Base-by-base conservation (phyloP, 768 basidiomycete genomes). In the Arthromyces matolae region DNA sequence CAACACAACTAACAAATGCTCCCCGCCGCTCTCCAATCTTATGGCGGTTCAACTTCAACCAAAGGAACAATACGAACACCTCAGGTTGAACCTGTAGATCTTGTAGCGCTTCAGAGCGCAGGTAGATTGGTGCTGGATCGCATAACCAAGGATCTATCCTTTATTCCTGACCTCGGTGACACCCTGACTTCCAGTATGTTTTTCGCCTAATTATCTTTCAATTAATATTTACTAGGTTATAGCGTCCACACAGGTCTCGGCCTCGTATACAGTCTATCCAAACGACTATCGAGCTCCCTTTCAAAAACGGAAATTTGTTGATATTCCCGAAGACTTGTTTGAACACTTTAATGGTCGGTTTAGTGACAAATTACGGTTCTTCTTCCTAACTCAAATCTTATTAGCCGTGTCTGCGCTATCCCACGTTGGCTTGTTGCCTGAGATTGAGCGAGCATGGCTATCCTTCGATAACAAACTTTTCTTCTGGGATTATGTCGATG, bases 401-500 rank as follows among this genome's bases (percentile, higher is more conserved):
- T 19, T 60, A 90, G 88, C 75, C 47, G 76, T 80, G 28, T 83
- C 72, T 59, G 79, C 86, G 45, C 80, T 80, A 20, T 83, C 88
- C 14, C 84, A 89, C 59, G 87, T 96, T 86, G 94, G 94, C 8
- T 68, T 99, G 44, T 79, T 98, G 62, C 84, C 93, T 20, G 89
- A 94, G 58, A 89, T 98, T 52, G 92, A 95, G 57, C 80, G 93
- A 37, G 93, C 89, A 0, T 99, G 93, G 93, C 87, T 97, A 54
- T 87, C 91, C 8, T 87, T 95, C 49, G 93, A 97, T 69, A 84
- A 93, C 65, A 90, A 91, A 58, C 73, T 99, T 27, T 90, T 96
- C 60, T 71, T 99, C 19, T 98, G 96, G 96, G 93, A 99, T 66
- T 99, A 96, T 64, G 71, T 84, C 28, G 89, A 95, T 56, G 91